These are phyloP conservation scores for Batkoa obscura DNA, from an alignment of 371 early-diverging fungal species.

Conservation along the genomic window DNA sequence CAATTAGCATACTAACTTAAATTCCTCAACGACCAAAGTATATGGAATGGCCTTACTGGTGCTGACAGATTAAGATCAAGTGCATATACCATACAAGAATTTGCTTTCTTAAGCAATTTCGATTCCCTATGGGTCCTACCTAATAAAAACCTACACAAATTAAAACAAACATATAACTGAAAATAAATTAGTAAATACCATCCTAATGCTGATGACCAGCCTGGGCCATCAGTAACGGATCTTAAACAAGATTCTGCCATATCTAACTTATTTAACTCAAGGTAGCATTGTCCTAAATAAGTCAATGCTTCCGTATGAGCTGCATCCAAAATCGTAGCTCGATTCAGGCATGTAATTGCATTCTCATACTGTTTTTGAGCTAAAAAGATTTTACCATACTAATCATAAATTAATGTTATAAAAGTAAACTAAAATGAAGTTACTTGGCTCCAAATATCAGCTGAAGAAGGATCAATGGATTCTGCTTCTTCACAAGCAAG, in stretches of 20 bases:
- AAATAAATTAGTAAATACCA: constrained; percentile 20
- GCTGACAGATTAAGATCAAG: constrained; percentile 40
- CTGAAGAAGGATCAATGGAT: constrained; percentile 23
- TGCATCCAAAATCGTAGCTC: constrained; percentile 25
- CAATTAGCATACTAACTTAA: neutral
- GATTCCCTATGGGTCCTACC: constrained; percentile 29
- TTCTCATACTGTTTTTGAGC: constrained; percentile 19
- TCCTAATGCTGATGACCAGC: constrained; percentile 42
- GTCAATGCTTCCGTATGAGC: constrained; percentile 11
- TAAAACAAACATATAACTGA: neutral
- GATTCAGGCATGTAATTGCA: constrained; percentile 27
- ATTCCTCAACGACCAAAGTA: constrained; percentile 10
- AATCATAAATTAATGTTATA: neutral
- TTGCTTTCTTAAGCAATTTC: constrained; percentile 28
- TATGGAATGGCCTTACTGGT: constrained; percentile 36
- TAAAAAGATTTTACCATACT: constrained; percentile 23
- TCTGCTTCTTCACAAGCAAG: constrained; percentile 48
- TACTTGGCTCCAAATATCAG: constrained; percentile 29
- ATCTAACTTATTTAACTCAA: neutral
- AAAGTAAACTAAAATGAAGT: constrained; percentile 12
- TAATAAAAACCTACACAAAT: constrained; percentile 22
- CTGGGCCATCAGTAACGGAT: constrained; percentile 24
- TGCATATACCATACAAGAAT: constrained; percentile 47
- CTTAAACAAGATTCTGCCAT: constrained; percentile 11
- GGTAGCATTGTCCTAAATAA: neutral